A percentile compares a stretch with the other conserved stretches of the same genome.
phyloP scores from a whole-genome alignment of 768 basidiomycete species.

The Mycena maculata region DNA sequence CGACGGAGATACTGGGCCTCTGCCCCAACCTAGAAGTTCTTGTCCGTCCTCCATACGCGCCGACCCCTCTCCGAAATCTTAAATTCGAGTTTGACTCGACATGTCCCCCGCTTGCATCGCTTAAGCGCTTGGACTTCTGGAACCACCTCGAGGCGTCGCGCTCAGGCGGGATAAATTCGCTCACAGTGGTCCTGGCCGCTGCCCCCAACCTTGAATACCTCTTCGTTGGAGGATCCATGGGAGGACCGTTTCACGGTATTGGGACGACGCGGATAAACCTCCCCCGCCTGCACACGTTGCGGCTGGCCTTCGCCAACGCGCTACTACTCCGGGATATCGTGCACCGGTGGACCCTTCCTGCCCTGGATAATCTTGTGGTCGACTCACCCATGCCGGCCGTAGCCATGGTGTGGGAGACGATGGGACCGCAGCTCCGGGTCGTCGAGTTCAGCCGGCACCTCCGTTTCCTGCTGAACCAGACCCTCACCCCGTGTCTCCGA shows the following conservation, averaged over 20 bases:
- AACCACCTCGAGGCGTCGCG: constrained; percentile 66
- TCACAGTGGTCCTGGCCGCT: constrained; percentile 60
- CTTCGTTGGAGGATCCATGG: constrained; percentile 60
- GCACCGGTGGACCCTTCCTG: constrained; percentile 62
- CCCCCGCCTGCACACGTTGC: constrained; percentile 63
- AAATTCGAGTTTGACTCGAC: constrained; percentile 67
- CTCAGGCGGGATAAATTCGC: constrained; percentile 74
- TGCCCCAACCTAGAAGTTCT: constrained; percentile 67
- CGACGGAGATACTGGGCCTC: constrained; percentile 59
- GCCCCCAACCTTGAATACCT: constrained; percentile 71
- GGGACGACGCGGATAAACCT: constrained; percentile 48
- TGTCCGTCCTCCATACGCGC: constrained; percentile 56
- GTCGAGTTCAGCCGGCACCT: constrained; percentile 71
- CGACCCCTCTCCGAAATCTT: constrained; percentile 34
- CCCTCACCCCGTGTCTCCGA: constrained; percentile 58
- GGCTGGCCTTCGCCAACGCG: constrained; percentile 61
- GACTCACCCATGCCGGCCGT: constrained; percentile 57
- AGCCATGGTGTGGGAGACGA: constrained; percentile 59
- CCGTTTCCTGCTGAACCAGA: constrained; percentile 63
- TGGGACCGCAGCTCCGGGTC: constrained; percentile 61
- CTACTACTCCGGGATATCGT: constrained; percentile 62
- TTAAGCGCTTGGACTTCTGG: constrained; percentile 79
- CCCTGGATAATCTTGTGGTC: constrained; percentile 61
- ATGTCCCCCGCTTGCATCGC: constrained; percentile 57
- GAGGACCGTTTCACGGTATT: constrained; percentile 33